Percentiles rank a stretch among this genome's conserved stretches.
Evolutionary conservation across 768 basidiomycete species (phyloP).

Genomic region (Leccinellum luteum): DNA sequence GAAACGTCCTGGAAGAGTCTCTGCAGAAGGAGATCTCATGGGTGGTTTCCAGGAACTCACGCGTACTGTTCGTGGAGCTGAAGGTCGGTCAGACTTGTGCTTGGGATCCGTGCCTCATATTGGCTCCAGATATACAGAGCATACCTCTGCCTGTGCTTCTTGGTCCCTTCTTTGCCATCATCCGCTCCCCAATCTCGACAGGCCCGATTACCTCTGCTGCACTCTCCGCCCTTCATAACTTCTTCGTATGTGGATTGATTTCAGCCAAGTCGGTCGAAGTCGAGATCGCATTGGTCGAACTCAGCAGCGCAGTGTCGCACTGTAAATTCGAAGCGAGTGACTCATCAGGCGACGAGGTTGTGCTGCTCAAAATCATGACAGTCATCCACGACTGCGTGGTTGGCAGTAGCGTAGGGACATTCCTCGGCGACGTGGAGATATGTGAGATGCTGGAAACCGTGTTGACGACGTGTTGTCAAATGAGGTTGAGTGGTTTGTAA

Average conservation of each 20-base stretch:
- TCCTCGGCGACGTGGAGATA: constrained; percentile 87
- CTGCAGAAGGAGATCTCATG: constrained; percentile 84
- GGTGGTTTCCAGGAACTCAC: constrained; percentile 85
- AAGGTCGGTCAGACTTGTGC: constrained; percentile 43
- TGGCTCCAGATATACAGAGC: constrained; percentile 52
- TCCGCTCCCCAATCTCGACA: constrained; percentile 91
- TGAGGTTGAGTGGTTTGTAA: constrained; percentile 86
- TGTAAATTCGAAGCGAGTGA: constrained; percentile 99
- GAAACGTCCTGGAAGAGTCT: constrained; percentile 47
- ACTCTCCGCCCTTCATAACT: constrained; percentile 80
- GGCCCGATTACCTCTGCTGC: constrained; percentile 97
- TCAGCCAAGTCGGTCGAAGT: constrained; percentile 53
- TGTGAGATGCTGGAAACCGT: constrained; percentile 99
- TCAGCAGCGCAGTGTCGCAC: constrained; percentile 88
- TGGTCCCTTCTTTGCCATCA: constrained; percentile 87
- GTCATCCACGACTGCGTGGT: constrained; percentile 85
- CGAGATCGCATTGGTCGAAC: constrained; percentile 68
- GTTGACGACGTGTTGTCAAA: constrained; percentile 93
- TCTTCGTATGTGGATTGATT: constrained; percentile 80
- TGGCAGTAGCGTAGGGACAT: constrained; percentile 56
- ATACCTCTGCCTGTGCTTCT: constrained; percentile 65
- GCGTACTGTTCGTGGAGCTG: constrained; percentile 64
- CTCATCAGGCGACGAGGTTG: constrained; percentile 96
- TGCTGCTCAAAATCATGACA: constrained; percentile 85
- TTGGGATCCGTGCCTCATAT: constrained; percentile 14